Conservation (phyloP, 805 yeast genomes). For the Cyberlindnera bimundalis region DNA sequence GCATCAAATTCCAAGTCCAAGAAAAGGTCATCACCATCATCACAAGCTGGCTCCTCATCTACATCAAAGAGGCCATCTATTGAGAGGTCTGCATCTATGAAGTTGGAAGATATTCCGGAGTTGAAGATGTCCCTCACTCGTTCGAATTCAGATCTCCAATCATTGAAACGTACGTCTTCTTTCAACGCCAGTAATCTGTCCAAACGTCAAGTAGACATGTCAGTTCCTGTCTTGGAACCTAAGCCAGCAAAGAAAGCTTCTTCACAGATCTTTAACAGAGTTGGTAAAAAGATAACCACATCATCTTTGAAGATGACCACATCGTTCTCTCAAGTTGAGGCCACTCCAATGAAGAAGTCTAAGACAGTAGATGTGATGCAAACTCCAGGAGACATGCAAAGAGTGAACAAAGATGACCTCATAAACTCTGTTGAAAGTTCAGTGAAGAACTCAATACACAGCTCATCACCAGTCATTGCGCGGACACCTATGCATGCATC, state of each 20-base stretch:
- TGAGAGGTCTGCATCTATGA: slow-evolving; percentile 16
- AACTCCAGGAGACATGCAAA: slow-evolving; percentile 16
- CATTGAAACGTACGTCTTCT: slow-evolving; percentile 24
- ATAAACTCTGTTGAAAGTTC: slow-evolving; percentile 8
- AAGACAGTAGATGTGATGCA: slow-evolving; percentile 18
- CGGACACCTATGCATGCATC: slow-evolving; percentile 13
- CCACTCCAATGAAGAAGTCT: slow-evolving; percentile 26
- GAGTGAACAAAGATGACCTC: background rate
- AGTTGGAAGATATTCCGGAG: slow-evolving; percentile 24
- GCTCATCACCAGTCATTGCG: slow-evolving; percentile 16
- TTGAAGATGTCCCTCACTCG: slow-evolving; percentile 17
- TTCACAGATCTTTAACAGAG: slow-evolving; percentile 27
- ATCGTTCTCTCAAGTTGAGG: slow-evolving; percentile 28
- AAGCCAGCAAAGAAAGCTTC: slow-evolving; percentile 13
- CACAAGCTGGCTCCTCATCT: background rate
- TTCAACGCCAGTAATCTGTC: slow-evolving; percentile 24
- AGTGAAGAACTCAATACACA: slow-evolving; percentile 1
- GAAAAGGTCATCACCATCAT: slow-evolving; percentile 5
- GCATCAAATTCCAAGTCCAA: slow-evolving; percentile 8
- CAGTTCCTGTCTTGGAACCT: slow-evolving; percentile 20
- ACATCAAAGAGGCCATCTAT: slow-evolving; percentile 16
- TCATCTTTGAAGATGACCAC: slow-evolving; percentile 8
- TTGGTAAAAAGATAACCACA: slow-evolving; percentile 23
- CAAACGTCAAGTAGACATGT: slow-evolving; percentile 27
- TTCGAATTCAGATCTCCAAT: slow-evolving; percentile 24